Base-by-base conservation (phyloP, 768 basidiomycete species). In the Tricholoma sp. region DNA sequence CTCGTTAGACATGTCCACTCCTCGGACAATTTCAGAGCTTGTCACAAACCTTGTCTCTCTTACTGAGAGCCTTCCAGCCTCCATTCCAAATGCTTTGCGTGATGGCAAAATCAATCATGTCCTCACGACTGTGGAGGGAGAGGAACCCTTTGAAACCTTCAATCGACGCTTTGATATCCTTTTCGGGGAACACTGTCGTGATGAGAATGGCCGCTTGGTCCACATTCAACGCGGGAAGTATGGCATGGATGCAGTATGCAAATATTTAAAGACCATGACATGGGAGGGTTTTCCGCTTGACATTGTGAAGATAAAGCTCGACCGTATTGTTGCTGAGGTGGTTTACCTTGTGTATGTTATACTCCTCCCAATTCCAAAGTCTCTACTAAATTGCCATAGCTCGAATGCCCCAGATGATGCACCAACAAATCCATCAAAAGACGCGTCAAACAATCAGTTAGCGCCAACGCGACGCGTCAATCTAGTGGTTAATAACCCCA, bases 241-340 rank as follows among this genome's bases (percentile, higher is more conserved):
- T 4, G 58, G 58, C 45, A 24, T 59, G 32, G 47, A 14, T 10
- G 21, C 29, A 22, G 27, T 59, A 8, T 49, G 43, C 21, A n/a
- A 12, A 35, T 59, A 55, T 41, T 41, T 59, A 14, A 22, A 14
- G 10, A 32, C 35, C 11, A 45, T 58, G 35, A 46, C 47, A 21
- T 58, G 57, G 57, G 43, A 52, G n/a, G 46, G 51, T 10, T 45
- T 50, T 31, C 57, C 46, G 18, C 32, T 58, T 19, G 57, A 58
- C 29, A 8, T 58, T n/a, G 57, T 58, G 9, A 50, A 58, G 43
- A 49, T 58, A 16, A 58, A 54, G 31, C 57, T 58, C 11, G 46
- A 58, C 19, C 52, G 32, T 8, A 19, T 58, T 3, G 19, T 32
- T 22, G 34, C 24, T 32, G 57, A 58, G 34, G 19, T 58, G 14